Base-by-base conservation (phyloP, 2,329 filamentous ascomycete species). In the Juglanconis juglandina region DNA sequence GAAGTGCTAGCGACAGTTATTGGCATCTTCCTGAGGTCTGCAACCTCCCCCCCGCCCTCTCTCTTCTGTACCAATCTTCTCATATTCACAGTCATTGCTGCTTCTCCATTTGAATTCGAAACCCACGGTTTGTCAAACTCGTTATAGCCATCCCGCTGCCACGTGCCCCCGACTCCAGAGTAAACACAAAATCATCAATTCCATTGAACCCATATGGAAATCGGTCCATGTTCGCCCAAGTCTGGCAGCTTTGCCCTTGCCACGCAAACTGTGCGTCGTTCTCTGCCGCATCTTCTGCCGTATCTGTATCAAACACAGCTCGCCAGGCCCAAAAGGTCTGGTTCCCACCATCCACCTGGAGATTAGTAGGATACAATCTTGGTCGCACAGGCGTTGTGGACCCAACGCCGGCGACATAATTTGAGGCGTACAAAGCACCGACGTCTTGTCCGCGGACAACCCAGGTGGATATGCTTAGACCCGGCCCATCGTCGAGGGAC, bases 391-490 rank as follows among this genome's bases (percentile, higher is more conserved):
- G 42, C 32, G 30, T 14, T 3, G 8, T 37, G 6, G 47, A 37
- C 13, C 39, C 46, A 4, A 24, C 34, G 11, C 39, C 32, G 3
- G 52, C 41, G 39, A 50, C 17, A 5, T 30, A 11, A n/a, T 24
- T 30, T n/a, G 37, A 35, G 13, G 48, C 64, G 47, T 76, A 74
- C 53, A 76, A 72, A 57, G 66, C 62, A 0, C 77, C 64, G 0
- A 79, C 70, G 53, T 80, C 72, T 34, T 76, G 74, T 3, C 74
- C 76, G 9, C 75, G 75, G 42, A 78, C 71, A 13, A 70, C 65
- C 72, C 76, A 80, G 41, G 67, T 64, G 8, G 69, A 63, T 10
- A 81, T 72, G 8, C 67, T 52, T 1, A 81, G 67, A 0, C 78
- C 77, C 0, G 77, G 73, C 0, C 72, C 75, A 8, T 68, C 67